Base-by-base conservation (phyloP, 2,329 filamentous ascomycete species). In the Hypoxylon sp. region DNA sequence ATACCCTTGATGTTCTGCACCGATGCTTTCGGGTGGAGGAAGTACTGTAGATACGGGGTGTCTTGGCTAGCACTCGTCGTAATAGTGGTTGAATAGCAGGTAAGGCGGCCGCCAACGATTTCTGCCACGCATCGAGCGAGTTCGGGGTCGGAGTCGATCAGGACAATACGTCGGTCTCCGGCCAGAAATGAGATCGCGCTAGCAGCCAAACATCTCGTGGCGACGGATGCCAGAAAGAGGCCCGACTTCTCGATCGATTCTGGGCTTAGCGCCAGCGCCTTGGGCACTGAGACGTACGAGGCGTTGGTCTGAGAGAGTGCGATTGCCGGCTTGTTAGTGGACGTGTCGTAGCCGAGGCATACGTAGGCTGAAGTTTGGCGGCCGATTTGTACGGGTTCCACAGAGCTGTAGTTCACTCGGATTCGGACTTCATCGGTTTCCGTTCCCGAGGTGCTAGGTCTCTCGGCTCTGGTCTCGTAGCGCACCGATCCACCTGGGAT, bases 361-460 rank as follows among this genome's bases (percentile, higher is more conserved):
- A 79, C 20, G 33, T 77, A 69, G 0, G 52, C 55, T 1, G 62
- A 58, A 4, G 26, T 11, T 0, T 27, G 17, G 1, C 3, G 4
- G 1, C 60, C 63, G 1, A 73, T 38, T 20, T 62, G 68, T n/a
- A 77, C n/a, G 0, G 70, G 60, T 10, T 70, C 61, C 0, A 69
- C 64, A 0, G 71, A 74, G 65, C 77, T 78, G 65, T 75, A 78
- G 17, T 74, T 63, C 0, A 77, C 74, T 27, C 70, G 67, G 17
- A 76, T 67, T 2, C 50, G 15, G 7, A 63, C 52, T 18, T 59
- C 29, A 17, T 49, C 54, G 1, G 31, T 26, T 2, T 31, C 5
- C 9, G 29, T 20, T 7, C 55, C 10, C 37, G 15, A 29, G 17
- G 20, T 5, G 33, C 17, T 27, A 1, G 23, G 40, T 27, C 27